Percentiles rank a stretch among this genome's conserved stretches.
phyloP scores from a whole-genome alignment of 345 rosid genomes.

The Syzygium jambos region DNA sequence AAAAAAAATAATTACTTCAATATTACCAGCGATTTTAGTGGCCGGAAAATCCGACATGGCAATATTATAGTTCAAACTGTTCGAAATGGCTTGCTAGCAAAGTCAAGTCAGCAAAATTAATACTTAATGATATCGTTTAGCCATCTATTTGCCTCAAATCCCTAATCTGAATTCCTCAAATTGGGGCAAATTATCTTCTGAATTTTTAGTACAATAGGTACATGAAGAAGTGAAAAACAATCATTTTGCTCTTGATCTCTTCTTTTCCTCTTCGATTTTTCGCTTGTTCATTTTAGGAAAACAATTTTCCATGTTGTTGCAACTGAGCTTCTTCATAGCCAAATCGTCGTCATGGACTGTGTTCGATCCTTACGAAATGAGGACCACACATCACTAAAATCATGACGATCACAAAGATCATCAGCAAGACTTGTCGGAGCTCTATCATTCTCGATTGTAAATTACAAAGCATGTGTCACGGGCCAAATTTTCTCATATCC shows the following conservation, averaged over 20 bases:
- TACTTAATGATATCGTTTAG: not conserved
- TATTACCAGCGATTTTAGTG: fast-evolving
- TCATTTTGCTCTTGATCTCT: not conserved
- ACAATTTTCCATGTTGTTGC: not conserved
- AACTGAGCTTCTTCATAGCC: not conserved
- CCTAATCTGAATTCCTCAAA: not conserved
- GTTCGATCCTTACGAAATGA: fast-evolving
- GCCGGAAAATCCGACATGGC: not conserved
- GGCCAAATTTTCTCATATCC: not conserved
- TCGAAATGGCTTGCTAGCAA: not conserved
- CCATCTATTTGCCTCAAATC: not conserved
- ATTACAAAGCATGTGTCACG: not conserved
- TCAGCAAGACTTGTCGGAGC: fast-evolving
- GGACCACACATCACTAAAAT: not conserved
- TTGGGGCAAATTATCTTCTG: not conserved
- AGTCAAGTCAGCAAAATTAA: not conserved
- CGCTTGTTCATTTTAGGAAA: not conserved
- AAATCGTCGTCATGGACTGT: not conserved
- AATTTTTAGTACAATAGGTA: not conserved
- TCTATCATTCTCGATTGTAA: not conserved
- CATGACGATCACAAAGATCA: not conserved
- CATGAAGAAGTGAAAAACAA: not conserved
- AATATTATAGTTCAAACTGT: not conserved
- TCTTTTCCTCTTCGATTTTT: not conserved
- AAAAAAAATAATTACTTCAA: not conserved